These are phyloP conservation scores for Dioszegia aurantiaca DNA, from an alignment of 768 basidiomycete genomes.

Conservation along the genomic window DNA sequence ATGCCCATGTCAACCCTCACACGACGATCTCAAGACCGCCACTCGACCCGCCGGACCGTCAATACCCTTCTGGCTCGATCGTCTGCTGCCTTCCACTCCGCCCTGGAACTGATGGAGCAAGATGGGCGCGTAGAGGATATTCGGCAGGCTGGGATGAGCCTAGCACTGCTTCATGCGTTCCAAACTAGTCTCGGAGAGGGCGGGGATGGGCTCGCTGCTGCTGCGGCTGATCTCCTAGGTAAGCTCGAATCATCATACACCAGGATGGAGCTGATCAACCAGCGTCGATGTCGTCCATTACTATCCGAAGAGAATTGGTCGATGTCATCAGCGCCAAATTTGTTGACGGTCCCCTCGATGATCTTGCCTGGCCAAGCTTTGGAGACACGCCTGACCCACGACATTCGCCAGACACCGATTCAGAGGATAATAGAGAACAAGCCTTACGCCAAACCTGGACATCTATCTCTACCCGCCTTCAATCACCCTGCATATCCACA, in stretches of 20 bases:
- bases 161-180: conserved; percentile 70
- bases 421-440: background rate
- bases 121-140: conserved; percentile 69
- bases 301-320: conserved; percentile 78
- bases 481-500: background rate
- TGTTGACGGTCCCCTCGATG: conserved; percentile 15
- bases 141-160: conserved; percentile 68
- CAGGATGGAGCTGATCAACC: conserved; percentile 4
- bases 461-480: conserved; percentile 20
- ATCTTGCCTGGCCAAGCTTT: conserved; percentile 1
- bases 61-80: conserved; percentile 63
- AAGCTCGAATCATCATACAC: conserved; percentile 46
- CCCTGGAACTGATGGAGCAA: conserved; percentile 59
- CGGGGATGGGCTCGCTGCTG: conserved; percentile 56
- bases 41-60: conserved; percentile 54
- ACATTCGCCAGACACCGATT: background rate
- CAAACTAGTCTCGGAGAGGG: conserved; percentile 73
- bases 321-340: conserved; percentile 77
- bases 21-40: conserved; percentile 25
- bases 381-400: background rate
- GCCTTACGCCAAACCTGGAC: conserved; percentile 27
- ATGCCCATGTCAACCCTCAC: conserved; percentile 66
- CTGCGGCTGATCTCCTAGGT: conserved; percentile 65
- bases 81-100: conserved; percentile 67
- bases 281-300: conserved; percentile 76